Evolutionary conservation across 768 basidiomycete genomes (phyloP), one percentile per base, ranked within the genome.

Genomic region (Tylopilus subfusipes): DNA sequence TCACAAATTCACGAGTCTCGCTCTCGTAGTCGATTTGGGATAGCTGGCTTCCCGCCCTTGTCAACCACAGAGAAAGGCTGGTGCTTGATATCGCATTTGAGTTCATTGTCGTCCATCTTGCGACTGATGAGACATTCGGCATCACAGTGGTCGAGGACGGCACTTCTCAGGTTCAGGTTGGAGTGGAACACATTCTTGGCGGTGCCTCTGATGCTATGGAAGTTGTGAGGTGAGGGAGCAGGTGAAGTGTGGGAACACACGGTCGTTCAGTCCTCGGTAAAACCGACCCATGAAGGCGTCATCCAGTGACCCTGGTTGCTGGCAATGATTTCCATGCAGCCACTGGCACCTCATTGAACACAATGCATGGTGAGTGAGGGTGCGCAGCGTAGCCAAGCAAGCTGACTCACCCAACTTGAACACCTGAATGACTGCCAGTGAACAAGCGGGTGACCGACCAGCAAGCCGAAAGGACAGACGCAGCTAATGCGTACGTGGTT

Each of bases 131-230:
- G 83, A 78, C 94, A 94, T 80, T 98, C 97, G 44, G 95, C 95
- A 73, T 97, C 94, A n/a, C n/a, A n/a, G n/a, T n/a, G n/a, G n/a
- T n/a, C n/a, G 76, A 97, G 97, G 64, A 98, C 94, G 63, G 6
- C 8, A 27, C 74, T 49, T 68, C n/a, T n/a, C n/a, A n/a, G n/a
- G n/a, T n/a, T n/a, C n/a, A n/a, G 95, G 82, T 98, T 98, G 92
- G 96, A 93, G 56, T 93, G 93, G 74, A 91, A 90, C 66, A 94
- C 93, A 75, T 98, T 98, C 80, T 98, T 98, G 50, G 96, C 96
- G 64, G 96, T 96, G 81, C 98, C 96, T 67, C 95, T 96, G 71
- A 98, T 97, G 63, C 98, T 83, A 78, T 95, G 93, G 81, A 97
- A 95, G 58, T 78, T 86, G 66, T 92, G 90, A 59, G 91, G 89